Percentiles rank a stretch among this genome's conserved stretches.
These are phyloP conservation scores for Candida sojae DNA, from an alignment of 1,139 yeast genomes.

Conservation along the genomic window DNA sequence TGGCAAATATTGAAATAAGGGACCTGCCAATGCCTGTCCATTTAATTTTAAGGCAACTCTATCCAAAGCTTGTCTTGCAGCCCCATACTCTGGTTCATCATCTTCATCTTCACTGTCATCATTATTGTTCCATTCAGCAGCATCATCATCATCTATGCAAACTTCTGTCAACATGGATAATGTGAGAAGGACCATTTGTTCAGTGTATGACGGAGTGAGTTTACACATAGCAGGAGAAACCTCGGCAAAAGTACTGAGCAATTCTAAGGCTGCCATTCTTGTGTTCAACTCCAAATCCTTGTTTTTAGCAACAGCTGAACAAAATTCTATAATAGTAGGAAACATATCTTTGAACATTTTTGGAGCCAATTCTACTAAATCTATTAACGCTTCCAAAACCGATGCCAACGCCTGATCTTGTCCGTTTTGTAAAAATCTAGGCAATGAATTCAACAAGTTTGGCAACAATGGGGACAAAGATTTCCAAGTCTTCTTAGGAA, in stretches of 20 bases:
- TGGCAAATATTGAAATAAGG: slow-evolving; percentile 84
- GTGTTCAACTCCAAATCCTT: slow-evolving; percentile 77
- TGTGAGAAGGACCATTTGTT: slow-evolving; percentile 70
- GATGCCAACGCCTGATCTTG: slow-evolving; percentile 81
- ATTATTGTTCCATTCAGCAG: slow-evolving; percentile 85
- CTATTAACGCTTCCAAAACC: slow-evolving; percentile 87
- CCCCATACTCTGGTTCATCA: slow-evolving; percentile 84
- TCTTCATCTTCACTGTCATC: slow-evolving; percentile 80
- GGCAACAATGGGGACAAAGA: slow-evolving; percentile 79
- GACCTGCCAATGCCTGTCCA: slow-evolving; percentile 81
- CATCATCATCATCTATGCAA: slow-evolving; percentile 82
- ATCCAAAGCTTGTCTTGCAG: slow-evolving; percentile 92
- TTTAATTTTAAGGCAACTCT: slow-evolving; percentile 82
- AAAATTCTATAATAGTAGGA: slow-evolving; percentile 79
- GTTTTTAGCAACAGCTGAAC: slow-evolving; percentile 79
- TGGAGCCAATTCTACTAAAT: slow-evolving; percentile 90
- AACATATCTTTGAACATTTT: slow-evolving; percentile 92
- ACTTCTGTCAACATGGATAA: slow-evolving; percentile 91
- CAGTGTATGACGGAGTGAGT: slow-evolving; percentile 70
- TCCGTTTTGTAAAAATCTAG: slow-evolving; percentile 76
- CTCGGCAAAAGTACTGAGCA: slow-evolving; percentile 87
- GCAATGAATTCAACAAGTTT: slow-evolving; percentile 78
- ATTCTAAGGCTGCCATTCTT: slow-evolving; percentile 84
- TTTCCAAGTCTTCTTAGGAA: slow-evolving; percentile 80
- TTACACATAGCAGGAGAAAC: slow-evolving; percentile 96